Conservation (phyloP, 805 yeast species). For the Teunomyces panamensis region DNA sequence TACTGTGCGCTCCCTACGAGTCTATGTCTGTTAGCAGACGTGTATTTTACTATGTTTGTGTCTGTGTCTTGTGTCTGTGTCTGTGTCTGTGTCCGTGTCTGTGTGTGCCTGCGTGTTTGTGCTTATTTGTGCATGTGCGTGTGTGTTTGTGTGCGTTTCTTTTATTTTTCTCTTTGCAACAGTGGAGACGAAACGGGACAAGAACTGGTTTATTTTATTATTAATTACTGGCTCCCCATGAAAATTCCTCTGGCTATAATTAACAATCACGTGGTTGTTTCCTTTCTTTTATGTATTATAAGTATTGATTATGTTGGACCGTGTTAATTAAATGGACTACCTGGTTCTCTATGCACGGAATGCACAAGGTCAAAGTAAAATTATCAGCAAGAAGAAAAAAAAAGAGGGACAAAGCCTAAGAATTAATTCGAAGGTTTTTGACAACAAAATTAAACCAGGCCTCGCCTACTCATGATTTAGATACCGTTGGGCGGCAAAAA, state of each 20-base stretch:
- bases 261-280: not conserved
- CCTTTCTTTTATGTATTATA: not conserved
- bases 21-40: not conserved
- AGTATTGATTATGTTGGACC: not conserved
- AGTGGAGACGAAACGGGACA: not conserved
- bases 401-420: too few species aligned
- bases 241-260: not conserved
- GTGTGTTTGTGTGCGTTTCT: not conserved
- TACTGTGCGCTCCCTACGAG: not conserved
- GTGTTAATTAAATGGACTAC: not conserved
- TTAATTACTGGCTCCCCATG: not conserved
- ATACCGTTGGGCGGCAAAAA: not conserved
- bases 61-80: not conserved
- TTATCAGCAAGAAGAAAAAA: too few species aligned
- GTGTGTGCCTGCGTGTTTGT: not conserved
- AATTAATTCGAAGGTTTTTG: too few species aligned
- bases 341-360: not conserved
- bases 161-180: not conserved
- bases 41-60: constrained; percentile 4
- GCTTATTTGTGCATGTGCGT: too few species aligned
- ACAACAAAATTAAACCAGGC: too few species aligned
- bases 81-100: not conserved
- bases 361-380: not conserved
- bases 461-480: not conserved
- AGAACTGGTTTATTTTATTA: not conserved